A percentile compares a stretch with the other conserved stretches of the same genome.
phyloP scores from a whole-genome alignment of 331 rosid genomes.

The Quercus lobata region DNA sequence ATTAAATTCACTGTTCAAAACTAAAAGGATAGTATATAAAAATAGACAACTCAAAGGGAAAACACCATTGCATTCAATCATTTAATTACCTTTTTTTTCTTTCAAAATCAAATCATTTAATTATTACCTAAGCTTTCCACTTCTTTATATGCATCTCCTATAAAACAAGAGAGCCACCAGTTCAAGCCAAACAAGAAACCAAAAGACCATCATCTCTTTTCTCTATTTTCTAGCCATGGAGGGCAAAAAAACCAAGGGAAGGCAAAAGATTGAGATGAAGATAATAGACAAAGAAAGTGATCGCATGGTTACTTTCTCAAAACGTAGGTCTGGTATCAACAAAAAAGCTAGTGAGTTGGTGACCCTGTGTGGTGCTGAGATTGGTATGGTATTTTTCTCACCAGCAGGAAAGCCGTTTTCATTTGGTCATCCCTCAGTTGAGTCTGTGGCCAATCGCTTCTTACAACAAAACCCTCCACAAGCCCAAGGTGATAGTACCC shows the following conservation, averaged over 20 bases:
- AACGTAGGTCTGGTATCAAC: constrained; percentile 35
- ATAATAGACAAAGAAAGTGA: constrained; percentile 12
- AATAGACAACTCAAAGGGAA: too few species aligned
- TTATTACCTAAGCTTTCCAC: too few species aligned
- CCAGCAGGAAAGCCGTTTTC: constrained; percentile 23
- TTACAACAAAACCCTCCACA: neutral
- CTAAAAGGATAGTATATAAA: too few species aligned
- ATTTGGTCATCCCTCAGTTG: constrained; percentile 23
- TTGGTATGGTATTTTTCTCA: constrained; percentile 26
- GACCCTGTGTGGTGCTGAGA: constrained; percentile 21
- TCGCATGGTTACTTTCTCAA: constrained; percentile 34
- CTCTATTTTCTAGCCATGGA: neutral
- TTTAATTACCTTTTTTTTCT: too few species aligned
- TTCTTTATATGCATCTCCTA: too few species aligned
- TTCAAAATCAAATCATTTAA: too few species aligned
- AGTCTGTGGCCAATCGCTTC: constrained; percentile 17
- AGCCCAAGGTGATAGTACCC: too few species aligned
- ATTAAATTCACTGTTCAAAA: too few species aligned
- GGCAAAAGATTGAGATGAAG: constrained; percentile 30
- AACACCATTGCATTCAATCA: too few species aligned
- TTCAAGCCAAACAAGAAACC: too few species aligned
- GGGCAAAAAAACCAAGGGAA: neutral
- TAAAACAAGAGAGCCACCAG: too few species aligned
- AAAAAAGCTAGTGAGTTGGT: constrained; percentile 38
- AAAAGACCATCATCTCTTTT: neutral